A percentile compares a stretch with the other conserved stretches of the same genome.
Conservation (phyloP, 768 basidiomycete species). For the Galerina marginata region DNA sequence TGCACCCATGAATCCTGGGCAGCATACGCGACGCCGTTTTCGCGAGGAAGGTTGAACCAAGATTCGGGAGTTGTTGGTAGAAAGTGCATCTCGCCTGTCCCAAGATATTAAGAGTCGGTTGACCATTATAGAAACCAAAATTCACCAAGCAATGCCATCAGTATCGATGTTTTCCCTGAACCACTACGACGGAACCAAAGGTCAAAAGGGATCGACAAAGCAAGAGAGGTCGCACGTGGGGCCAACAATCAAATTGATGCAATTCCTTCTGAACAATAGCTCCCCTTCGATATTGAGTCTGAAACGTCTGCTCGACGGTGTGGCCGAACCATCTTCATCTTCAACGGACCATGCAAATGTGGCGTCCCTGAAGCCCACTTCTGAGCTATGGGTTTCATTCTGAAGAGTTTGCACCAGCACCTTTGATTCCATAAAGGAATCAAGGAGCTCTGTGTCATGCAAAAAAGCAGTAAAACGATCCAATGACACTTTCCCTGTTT, state of each 20-base stretch:
- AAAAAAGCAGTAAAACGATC: slow-evolving; percentile 54
- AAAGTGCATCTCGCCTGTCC: slow-evolving; percentile 14
- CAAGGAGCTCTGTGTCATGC: slow-evolving; percentile 52
- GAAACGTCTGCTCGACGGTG: slow-evolving; percentile 20
- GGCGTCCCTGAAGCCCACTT: slow-evolving; percentile 60
- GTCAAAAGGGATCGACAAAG: neutral
- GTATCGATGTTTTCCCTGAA: slow-evolving; percentile 11
- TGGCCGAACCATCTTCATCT: slow-evolving; percentile 20
- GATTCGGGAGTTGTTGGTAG: neutral
- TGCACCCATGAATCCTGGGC: slow-evolving; percentile 15
- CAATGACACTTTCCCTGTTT: slow-evolving; percentile 59
- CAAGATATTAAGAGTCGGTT: neutral
- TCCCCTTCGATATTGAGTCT: slow-evolving; percentile 35
- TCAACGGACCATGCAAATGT: slow-evolving; percentile 60
- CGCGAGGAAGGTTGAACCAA: slow-evolving; percentile 14
- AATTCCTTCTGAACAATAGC: slow-evolving; percentile 30
- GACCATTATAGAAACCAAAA: neutral
- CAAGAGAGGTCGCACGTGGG: slow-evolving; percentile 6
- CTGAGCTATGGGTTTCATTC: slow-evolving; percentile 9
- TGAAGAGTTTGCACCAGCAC: slow-evolving; percentile 16
- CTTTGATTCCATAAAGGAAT: slow-evolving; percentile 30
- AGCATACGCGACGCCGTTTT: slow-evolving; percentile 15
- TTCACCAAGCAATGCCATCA: slow-evolving; percentile 12
- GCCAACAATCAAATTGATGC: slow-evolving; percentile 14
- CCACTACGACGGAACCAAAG: neutral